Evolutionary conservation across 2,329 filamentous ascomycete genomes (phyloP), one percentile per base, ranked within the genome.

Genomic region (Diaporthe nobilis): DNA sequence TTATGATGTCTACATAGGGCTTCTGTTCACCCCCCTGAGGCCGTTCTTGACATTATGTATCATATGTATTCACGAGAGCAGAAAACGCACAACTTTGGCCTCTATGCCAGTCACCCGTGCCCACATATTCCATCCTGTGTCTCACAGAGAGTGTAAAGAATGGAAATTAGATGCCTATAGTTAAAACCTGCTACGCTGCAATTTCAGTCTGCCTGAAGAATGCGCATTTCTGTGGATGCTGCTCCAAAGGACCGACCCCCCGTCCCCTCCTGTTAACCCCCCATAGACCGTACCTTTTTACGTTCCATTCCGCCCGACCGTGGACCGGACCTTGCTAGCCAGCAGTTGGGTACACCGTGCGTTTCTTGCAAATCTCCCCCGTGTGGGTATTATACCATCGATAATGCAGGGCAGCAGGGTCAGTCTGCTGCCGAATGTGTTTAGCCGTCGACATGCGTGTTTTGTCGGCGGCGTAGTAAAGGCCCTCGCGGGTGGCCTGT

Each of bases 111-210:
- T 20, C 47, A 51, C 12, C 6, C 28, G 25, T 25, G 63, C 34
- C 25, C 61, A 34, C 6, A 28, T n/a, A 34, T 67, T 47, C 63
- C 6, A 13, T 20, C 15, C 4, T 37, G 22, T 37, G 31, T 25
- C 25, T 53, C n/a, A n/a, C 47, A 39, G 65, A 76, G 65, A 76
- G 75, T 76, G 77, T 77, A 80, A 77, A 79, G 65, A 76, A 75
- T 71, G 58, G 72, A 76, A 76, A 76, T 76, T 75, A 76, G 51
- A 75, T 76, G 75, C 73, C 58, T 75, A 75, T 76, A 72, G 68
- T 75, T 75, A 76, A 75, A 76, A 57, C 53, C 75, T 75, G 68
- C 71, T 76, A 76, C 68, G 75, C 72, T 75, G 72, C 60, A 76
- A 76, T 75, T 67, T 55, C 75, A 76, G 67, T 75, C 72, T 76